Base-by-base conservation (phyloP, 2,329 filamentous ascomycete genomes). In the Ceratocystis alfenasii region DNA sequence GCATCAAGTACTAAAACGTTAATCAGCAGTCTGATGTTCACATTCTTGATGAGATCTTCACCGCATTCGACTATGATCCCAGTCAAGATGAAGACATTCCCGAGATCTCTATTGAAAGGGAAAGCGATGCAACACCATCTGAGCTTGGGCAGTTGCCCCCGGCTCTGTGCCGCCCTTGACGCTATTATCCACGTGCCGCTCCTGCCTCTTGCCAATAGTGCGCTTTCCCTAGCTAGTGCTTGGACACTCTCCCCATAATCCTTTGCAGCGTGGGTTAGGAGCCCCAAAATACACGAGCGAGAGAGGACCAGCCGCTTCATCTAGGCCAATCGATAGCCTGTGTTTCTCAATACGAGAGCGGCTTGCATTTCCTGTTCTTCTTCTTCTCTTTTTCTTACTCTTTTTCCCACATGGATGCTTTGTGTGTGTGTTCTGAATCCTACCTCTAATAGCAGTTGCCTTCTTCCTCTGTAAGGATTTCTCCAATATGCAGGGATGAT, bases 171-270 rank as follows among this genome's bases (percentile, higher is more conserved):
- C 28, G 53, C 8, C 28, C 28, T 59, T 17, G 53, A 57, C 22
- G 20, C 53, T 22, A 57, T 57, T 57, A 59, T 59, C 53, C 53
- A 59, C 53, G 53, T 59, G 53, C 17, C 12, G 28, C 53, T 59
- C 53, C 28, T 59, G 25, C 53, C 53, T 59, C 28, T 33, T 59
- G 53, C 53, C 53, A 59, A 59, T 59, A 59, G 53, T 59, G 25
- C 28, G 6, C 53, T 59, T 59, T 59, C 53, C 53, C 28, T 59
- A 7, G 53, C n/a, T 33, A n/a, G 17, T 59, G 53, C 33, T 59
- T 30, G 15, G 53, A 59, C 53, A 59, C 53, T 57, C 30, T 4
- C 30, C 53, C 17, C 53, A 33, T 28, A 1, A 57, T 59, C 53
- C 53, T 59, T 59, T 59, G 53, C 10, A 53, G 17, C 8, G 12